These are phyloP conservation scores for Botrytis pseudocinerea DNA, from an alignment of 2,329 filamentous ascomycete species.

Conservation along the genomic window DNA sequence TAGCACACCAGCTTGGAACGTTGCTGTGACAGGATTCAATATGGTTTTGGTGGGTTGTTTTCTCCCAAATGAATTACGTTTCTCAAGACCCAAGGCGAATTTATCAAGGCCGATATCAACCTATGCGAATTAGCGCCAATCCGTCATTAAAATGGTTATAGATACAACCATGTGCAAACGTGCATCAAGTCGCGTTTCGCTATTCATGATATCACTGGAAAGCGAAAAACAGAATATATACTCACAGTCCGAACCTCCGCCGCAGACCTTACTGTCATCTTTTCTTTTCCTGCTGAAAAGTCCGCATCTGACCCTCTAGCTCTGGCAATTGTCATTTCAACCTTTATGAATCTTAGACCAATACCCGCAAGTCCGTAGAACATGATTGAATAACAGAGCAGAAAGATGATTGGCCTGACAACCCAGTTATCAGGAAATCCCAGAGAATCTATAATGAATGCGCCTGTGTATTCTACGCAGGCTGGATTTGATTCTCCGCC, in stretches of 20 bases:
- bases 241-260: constrained; percentile 51
- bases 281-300: constrained; percentile 69
- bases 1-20: constrained; percentile 66
- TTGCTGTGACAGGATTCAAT: constrained; percentile 64
- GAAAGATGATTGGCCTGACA: constrained; percentile 62
- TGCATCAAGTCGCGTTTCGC: neutral
- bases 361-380: constrained; percentile 63
- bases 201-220: neutral
- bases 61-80: constrained; percentile 54
- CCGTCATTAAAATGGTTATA: neutral
- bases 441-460: constrained; percentile 67
- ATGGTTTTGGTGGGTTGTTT: constrained; percentile 59
- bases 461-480: constrained; percentile 68
- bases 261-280: constrained; percentile 57
- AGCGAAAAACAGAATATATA: neutral
- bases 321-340: constrained; percentile 69
- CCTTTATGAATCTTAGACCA: constrained; percentile 62
- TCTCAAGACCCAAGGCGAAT: constrained; percentile 65
- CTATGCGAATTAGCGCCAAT: neutral
- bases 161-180: neutral
- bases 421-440: constrained; percentile 70
- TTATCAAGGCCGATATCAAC: constrained; percentile 65
- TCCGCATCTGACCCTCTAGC: constrained; percentile 59
- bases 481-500: constrained; percentile 62
- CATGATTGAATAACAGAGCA: constrained; percentile 61